Evolutionary conservation across 331 rosid genomes (phyloP), one percentile per base, ranked within the genome.

Genomic region (Dryas integrifolia): DNA sequence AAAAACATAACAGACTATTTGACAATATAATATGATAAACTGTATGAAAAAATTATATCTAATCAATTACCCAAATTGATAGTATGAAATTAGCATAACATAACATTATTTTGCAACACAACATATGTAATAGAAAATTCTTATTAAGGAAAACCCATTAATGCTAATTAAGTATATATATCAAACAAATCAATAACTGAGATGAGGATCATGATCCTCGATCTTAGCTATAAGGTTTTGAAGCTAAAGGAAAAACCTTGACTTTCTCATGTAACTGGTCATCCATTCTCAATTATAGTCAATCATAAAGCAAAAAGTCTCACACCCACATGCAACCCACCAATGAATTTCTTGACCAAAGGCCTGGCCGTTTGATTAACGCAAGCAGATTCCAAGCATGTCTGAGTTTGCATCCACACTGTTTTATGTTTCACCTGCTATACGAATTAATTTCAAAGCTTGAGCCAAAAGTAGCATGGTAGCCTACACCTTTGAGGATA

Each of bases 251-350:
- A 15, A 38, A 26, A 72, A 13, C 43, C 49, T 79, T 67, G 81
- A 74, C 76, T 58, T 72, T 49, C 12, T 4, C 35, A 49, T 9
- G 72, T 67, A 48, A 75, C 51, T 35, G 13, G 46, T 58, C 58
- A 47, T 72, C 48, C 59, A 55, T 7, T 52, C 45, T 71, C 85
- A 84, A 83, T 80, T 68, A 85, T 74, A 52, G 67, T 41, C 74
- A 73, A 69, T 76, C 74, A 79, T 70, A 61, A 66, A 62, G 65
- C 67, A 67, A 70, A 85, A 77, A 60, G 85, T 76, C 73, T 44
- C 70, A 67, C 81, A 7, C 71, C 57, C 88, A 89, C 91, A 85
- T 90, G 94, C 85, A 70, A 58, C 52, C 78, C 76, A 83, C 72
- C 75, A 48, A 43, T 55, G 82, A 81, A 56, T 64, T 74, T 85